Evolutionary conservation across 306 rosid species (phyloP).

Genomic region (Castanospermum australe): DNA sequence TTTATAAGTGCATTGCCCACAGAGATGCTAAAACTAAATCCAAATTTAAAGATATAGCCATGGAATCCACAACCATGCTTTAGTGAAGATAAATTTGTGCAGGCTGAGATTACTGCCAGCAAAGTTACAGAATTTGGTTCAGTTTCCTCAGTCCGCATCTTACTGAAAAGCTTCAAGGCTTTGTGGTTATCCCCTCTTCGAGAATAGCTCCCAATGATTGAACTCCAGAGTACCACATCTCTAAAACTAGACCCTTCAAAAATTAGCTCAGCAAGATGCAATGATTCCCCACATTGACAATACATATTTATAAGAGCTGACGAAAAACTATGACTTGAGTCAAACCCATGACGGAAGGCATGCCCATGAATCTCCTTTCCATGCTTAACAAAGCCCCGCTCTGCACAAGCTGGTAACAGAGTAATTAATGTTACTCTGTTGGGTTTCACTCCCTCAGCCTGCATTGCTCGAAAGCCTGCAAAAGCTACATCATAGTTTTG

Average conservation of each 20-base stretch:
- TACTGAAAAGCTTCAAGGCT: conserved; percentile 53
- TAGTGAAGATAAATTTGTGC: conserved; percentile 46
- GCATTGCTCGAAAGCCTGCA: conserved; percentile 53
- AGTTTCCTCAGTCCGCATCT: conserved; percentile 48
- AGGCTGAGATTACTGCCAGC: conserved; percentile 58
- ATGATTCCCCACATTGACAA: conserved; percentile 37
- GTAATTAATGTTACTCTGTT: conserved; percentile 55
- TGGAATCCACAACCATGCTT: conserved; percentile 47
- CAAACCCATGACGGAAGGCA: conserved; percentile 51
- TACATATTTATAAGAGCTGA: conserved; percentile 64
- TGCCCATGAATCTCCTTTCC: conserved; percentile 65
- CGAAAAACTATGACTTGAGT: conserved; percentile 47
- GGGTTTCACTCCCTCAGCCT: conserved; percentile 46
- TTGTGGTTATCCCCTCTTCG: conserved; percentile 42
- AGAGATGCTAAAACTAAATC: conserved; percentile 39
- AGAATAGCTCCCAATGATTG: conserved; percentile 55
- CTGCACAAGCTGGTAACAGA: conserved; percentile 57
- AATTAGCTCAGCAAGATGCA: conserved; percentile 44
- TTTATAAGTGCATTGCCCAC: conserved; percentile 61
- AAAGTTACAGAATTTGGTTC: conserved; percentile 63
- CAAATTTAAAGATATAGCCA: conserved; percentile 48
- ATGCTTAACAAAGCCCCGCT: conserved; percentile 34
- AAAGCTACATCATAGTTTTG: conserved; percentile 42
- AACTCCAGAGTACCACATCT: conserved; percentile 76
- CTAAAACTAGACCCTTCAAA: conserved; percentile 44